These are phyloP conservation scores for Fusarium sp. DNA, from an alignment of 2,329 filamentous ascomycete genomes.

Conservation along the genomic window DNA sequence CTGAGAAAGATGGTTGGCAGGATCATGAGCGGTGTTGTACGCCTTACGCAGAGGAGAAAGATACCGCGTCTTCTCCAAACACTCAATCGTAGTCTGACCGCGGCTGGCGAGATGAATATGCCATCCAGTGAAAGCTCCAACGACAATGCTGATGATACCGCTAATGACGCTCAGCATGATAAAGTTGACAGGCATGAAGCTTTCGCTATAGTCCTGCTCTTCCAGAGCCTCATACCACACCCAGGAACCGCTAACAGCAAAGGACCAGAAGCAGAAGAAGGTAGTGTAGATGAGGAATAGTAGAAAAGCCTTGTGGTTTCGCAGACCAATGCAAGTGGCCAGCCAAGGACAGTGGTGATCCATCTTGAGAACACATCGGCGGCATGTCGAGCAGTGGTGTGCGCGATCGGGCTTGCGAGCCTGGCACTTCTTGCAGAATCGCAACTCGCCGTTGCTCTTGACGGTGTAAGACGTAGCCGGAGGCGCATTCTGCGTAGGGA, in stretches of 20 bases:
- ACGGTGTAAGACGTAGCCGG: slow-evolving; percentile 84
- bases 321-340: slow-evolving; percentile 91
- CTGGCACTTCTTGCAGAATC: slow-evolving; percentile 98
- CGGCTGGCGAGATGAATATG: slow-evolving; percentile 84
- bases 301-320: slow-evolving; percentile 96
- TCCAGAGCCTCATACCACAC: slow-evolving; percentile 85
- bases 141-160: slow-evolving; percentile 90
- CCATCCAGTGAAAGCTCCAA: slow-evolving; percentile 91
- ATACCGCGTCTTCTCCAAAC: slow-evolving; percentile 94
- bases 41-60: slow-evolving; percentile 82
- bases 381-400: slow-evolving; percentile 96
- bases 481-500: slow-evolving; percentile 77
- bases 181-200: slow-evolving; percentile 88
- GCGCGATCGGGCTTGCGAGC: slow-evolving; percentile 93
- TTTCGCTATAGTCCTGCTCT: slow-evolving; percentile 78
- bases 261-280: slow-evolving; percentile 85
- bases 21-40: slow-evolving; percentile 71
- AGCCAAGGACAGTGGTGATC: slow-evolving; percentile 99
- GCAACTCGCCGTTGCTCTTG: slow-evolving; percentile 86
- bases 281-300: slow-evolving; percentile 92
- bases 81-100: slow-evolving; percentile 95
- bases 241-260: slow-evolving; percentile 83
- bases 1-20: slow-evolving; percentile 61
- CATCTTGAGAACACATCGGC: slow-evolving; percentile 97
- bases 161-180: slow-evolving; percentile 88